phyloP scores from a whole-genome alignment of 2,329 filamentous ascomycete species.

The Didymella segeticola region DNA sequence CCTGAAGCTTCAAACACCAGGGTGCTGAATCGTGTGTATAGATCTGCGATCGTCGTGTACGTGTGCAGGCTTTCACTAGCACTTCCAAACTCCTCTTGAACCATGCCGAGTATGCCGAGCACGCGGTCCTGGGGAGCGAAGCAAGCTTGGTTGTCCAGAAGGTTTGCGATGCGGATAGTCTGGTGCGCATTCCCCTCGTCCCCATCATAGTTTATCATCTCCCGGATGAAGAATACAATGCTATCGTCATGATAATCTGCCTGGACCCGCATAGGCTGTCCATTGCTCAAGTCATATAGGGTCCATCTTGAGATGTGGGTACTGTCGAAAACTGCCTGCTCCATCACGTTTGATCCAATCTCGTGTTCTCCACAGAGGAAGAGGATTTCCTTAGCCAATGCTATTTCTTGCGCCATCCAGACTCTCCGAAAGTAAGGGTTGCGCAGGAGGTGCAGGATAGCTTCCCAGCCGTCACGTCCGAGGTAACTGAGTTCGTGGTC shows the following conservation, averaged over 20 bases:
- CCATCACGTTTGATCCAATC: background rate
- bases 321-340: background rate
- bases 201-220: background rate
- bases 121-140: conserved; percentile 5
- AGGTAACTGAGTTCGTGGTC: conserved; percentile 2
- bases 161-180: conserved; percentile 5
- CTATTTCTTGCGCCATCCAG: conserved; percentile 1
- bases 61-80: background rate
- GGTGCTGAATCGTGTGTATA: conserved; percentile 2
- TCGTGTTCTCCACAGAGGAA: conserved; percentile 8
- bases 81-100: conserved; percentile 1
- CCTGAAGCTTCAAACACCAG: background rate
- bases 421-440: conserved; percentile 3
- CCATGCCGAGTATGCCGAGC: conserved; percentile 6
- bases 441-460: background rate
- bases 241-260: background rate
- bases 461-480: conserved; percentile 6
- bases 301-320: background rate
- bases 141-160: conserved; percentile 1
- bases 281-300: background rate
- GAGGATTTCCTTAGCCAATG: background rate
- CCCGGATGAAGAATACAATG: background rate
- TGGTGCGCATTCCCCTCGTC: background rate
- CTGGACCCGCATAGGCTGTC: background rate
- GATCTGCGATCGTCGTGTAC: background rate